These are phyloP conservation scores for Ophioceras dolichostomum DNA, from an alignment of 2,329 filamentous ascomycete genomes.

Conservation along the genomic window DNA sequence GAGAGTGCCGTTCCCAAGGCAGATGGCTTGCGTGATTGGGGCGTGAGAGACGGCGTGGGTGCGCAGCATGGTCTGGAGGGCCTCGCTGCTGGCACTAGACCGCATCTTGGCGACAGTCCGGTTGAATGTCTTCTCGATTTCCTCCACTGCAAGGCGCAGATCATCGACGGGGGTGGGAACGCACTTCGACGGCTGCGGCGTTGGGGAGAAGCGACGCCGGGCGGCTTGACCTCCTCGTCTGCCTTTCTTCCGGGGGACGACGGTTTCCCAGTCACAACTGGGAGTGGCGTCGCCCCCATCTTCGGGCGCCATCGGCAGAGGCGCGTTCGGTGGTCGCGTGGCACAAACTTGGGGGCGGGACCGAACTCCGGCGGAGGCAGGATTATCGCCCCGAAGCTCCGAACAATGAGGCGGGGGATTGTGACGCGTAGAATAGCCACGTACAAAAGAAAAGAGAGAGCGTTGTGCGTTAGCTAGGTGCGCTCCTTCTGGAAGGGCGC, in stretches of 20 bases:
- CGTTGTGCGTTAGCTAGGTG: too few species aligned
- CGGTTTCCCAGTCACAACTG: background rate
- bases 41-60: constrained; percentile 9
- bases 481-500: too few species aligned
- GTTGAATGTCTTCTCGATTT: constrained; percentile 5
- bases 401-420: too few species aligned
- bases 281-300: background rate
- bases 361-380: too few species aligned
- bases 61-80: constrained; percentile 21
- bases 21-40: constrained; percentile 31
- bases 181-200: too few species aligned
- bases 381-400: background rate
- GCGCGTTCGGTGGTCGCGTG: too few species aligned
- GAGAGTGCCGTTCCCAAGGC: constrained; percentile 42
- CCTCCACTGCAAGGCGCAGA: constrained; percentile 12
- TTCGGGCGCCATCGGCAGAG: background rate
- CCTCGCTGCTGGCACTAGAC: constrained; percentile 13
- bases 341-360: too few species aligned
- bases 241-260: background rate
- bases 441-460: too few species aligned
- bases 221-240: background rate
- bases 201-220: too few species aligned
- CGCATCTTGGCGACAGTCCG: constrained; percentile 10
- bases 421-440: too few species aligned
- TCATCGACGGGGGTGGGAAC: constrained; percentile 7